A percentile compares a stretch with the other conserved stretches of the same genome.
Evolutionary conservation across 1,139 yeast genomes (phyloP).

Genomic region (Scheffersomyces titani): DNA sequence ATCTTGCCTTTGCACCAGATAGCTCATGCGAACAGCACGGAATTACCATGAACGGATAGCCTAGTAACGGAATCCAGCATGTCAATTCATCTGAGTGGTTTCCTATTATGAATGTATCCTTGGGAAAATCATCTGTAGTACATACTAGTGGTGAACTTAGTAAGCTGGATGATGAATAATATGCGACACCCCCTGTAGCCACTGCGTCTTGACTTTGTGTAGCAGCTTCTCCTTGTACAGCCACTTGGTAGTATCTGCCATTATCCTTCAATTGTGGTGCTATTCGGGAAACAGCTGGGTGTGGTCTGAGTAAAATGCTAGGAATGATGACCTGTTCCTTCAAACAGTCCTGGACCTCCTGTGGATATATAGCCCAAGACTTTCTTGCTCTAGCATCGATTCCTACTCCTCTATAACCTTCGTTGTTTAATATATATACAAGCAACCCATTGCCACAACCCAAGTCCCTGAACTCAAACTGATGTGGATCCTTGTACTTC

Average conservation of each 20-base stretch:
- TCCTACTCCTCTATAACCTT: slow-evolving; percentile 83
- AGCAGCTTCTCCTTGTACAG: slow-evolving; percentile 3
- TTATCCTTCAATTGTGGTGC: slow-evolving; percentile 60
- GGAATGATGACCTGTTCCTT: slow-evolving; percentile 84
- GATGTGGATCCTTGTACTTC: slow-evolving; percentile 47
- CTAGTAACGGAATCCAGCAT: slow-evolving; percentile 90
- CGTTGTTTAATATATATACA: slow-evolving; percentile 71
- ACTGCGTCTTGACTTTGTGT: neutral
- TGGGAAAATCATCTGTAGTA: slow-evolving; percentile 65
- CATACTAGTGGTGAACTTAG: slow-evolving; percentile 58
- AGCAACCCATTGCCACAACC: slow-evolving; percentile 96
- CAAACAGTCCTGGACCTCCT: slow-evolving; percentile 54
- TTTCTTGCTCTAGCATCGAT: slow-evolving; percentile 89
- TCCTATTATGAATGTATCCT: slow-evolving; percentile 81
- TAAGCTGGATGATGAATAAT: slow-evolving; percentile 50
- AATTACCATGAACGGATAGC: slow-evolving; percentile 84
- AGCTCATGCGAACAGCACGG: slow-evolving; percentile 95
- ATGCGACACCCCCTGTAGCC: slow-evolving; percentile 18
- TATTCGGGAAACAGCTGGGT: slow-evolving; percentile 55
- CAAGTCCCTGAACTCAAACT: slow-evolving; percentile 77
- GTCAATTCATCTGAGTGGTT: slow-evolving; percentile 96
- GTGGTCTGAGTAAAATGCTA: slow-evolving; percentile 64
- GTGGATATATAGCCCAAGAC: slow-evolving; percentile 80
- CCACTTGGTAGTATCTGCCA: slow-evolving; percentile 60
- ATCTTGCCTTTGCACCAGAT: slow-evolving; percentile 74